Percentiles rank a stretch among this genome's conserved stretches.
These are phyloP conservation scores for Trametes punicea DNA, from an alignment of 768 basidiomycete genomes.

Conservation along the genomic window DNA sequence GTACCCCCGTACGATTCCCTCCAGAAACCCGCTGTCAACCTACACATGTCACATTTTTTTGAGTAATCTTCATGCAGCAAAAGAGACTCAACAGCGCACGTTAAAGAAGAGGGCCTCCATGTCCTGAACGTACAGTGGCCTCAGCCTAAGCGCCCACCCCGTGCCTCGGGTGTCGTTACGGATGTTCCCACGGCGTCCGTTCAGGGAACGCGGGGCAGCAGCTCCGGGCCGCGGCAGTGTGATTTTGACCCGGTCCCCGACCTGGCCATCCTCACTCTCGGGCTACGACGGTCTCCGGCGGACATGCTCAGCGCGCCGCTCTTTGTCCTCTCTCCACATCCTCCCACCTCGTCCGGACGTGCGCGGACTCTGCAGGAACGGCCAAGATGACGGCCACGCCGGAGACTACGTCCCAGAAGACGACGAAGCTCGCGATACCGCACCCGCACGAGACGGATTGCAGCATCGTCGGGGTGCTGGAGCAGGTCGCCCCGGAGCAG, in stretches of 20 bases:
- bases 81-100: constrained; percentile 41
- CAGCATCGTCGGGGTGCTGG: constrained; percentile 45
- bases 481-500: constrained; percentile 50
- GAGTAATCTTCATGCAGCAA: constrained; percentile 23
- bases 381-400: constrained; percentile 1
- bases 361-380: not conserved
- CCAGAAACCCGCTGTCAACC: constrained; percentile 74
- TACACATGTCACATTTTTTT: constrained; percentile 31
- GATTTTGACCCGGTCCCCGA: not conserved
- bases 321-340: not conserved
- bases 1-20: constrained; percentile 87
- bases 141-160: not conserved
- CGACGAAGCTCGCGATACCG: constrained; percentile 21
- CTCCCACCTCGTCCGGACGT: not conserved
- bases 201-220: not conserved
- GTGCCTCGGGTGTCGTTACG: constrained; percentile 8
- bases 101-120: constrained; percentile 94
- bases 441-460: constrained; percentile 12
- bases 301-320: not conserved
- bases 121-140: not conserved
- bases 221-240: not conserved
- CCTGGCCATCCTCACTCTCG: not conserved
- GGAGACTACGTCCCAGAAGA: constrained; percentile 23
- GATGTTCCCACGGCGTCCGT: constrained; percentile 3
- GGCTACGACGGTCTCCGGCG: not conserved